These are phyloP conservation scores for Gossypium schwendimanii DNA, from an alignment of 441 rosid genomes.

Conservation along the genomic window DNA sequence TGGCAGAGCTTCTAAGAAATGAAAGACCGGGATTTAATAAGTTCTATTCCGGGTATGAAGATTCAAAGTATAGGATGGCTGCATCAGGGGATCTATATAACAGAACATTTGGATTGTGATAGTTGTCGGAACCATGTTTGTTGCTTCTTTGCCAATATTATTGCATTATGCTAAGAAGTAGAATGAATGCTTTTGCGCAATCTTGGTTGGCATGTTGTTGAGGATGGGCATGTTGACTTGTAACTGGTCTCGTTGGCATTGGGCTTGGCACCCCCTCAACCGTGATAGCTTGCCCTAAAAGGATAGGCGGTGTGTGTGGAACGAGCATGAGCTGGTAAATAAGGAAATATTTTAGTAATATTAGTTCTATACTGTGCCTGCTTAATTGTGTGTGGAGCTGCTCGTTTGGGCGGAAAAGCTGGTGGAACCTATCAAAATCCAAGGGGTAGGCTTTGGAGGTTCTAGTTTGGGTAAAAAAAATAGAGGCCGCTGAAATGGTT, in stretches of 20 bases:
- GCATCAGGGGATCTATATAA: slow-evolving; percentile 65
- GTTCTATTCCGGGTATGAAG: slow-evolving; percentile 58
- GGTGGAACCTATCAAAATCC: neutral
- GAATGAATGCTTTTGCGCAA: neutral
- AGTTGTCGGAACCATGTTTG: slow-evolving; percentile 14
- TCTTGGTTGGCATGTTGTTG: slow-evolving; percentile 12
- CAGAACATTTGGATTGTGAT: slow-evolving; percentile 71
- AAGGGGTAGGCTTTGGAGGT: neutral
- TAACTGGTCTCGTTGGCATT: slow-evolving; percentile 23
- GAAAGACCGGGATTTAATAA: slow-evolving; percentile 69
- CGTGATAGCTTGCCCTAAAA: slow-evolving; percentile 16
- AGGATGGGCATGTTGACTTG: slow-evolving; percentile 22
- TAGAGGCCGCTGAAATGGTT: neutral
- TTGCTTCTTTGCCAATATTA: slow-evolving; percentile 21
- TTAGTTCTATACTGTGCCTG: neutral
- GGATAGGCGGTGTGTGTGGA: slow-evolving; percentile 23
- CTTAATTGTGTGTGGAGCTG: neutral
- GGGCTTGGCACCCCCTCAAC: slow-evolving; percentile 26
- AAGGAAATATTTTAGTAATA: neutral
- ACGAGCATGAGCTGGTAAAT: slow-evolving; percentile 32
- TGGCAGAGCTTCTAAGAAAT: slow-evolving; percentile 66
- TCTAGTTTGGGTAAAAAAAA: neutral
- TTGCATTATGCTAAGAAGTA: slow-evolving; percentile 14
- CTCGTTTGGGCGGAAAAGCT: neutral
- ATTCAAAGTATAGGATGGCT: slow-evolving; percentile 63